Conservation (phyloP, 768 basidiomycete species). For the Myochromella boudieri region DNA sequence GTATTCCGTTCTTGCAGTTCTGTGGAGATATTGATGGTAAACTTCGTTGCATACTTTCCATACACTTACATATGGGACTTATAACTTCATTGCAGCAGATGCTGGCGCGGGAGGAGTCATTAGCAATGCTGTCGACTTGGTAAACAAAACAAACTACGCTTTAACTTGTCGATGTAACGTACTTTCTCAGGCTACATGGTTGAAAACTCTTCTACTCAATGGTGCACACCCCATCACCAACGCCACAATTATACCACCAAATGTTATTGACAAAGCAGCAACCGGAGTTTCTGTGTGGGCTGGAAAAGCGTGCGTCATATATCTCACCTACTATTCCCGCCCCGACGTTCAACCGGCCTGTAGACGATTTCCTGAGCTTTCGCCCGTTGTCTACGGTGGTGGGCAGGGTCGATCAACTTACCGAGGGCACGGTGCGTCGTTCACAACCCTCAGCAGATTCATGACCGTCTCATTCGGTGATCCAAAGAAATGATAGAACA, state of each 20-base stretch:
- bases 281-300: slow-evolving; percentile 22
- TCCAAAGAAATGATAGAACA: slow-evolving; percentile 18
- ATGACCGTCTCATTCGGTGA: not conserved
- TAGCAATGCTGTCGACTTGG: slow-evolving; percentile 22
- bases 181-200: slow-evolving; percentile 16
- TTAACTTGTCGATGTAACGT: slow-evolving; percentile 1
- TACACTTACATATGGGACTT: not conserved
- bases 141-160: slow-evolving; percentile 1
- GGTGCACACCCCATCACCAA: slow-evolving; percentile 27
- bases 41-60: not conserved
- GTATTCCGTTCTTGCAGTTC: not conserved
- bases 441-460: not conserved
- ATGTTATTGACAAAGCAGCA: slow-evolving; percentile 21
- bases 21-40: not conserved
- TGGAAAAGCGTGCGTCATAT: slow-evolving; percentile 12
- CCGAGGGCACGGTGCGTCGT: slow-evolving; percentile 23
- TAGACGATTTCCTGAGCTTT: slow-evolving; percentile 21
- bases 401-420: slow-evolving; percentile 23
- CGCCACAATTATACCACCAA: slow-evolving; percentile 22
- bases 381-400: slow-evolving; percentile 26
- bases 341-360: not conserved
- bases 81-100: not conserved
- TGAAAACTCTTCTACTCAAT: slow-evolving; percentile 14
- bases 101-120: slow-evolving; percentile 25
- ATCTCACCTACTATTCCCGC: not conserved